These are phyloP conservation scores for Sechiopsis laciniata DNA, from an alignment of 306 rosid genomes.

Conservation along the genomic window DNA sequence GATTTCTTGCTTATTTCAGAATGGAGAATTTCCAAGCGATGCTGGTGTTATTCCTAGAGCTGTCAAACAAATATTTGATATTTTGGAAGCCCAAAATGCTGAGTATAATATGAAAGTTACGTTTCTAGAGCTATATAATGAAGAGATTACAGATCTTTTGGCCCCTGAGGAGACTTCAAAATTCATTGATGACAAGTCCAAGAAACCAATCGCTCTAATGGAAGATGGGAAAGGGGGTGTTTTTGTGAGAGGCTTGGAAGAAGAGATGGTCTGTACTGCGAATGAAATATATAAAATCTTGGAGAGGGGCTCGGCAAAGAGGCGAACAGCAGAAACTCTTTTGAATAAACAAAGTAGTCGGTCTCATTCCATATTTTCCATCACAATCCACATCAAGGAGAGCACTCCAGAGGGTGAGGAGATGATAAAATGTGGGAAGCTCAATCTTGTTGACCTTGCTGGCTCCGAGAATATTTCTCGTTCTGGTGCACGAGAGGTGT, in stretches of 20 bases:
- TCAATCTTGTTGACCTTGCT: constrained; percentile 97
- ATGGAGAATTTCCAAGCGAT: constrained; percentile 94
- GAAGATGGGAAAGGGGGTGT: constrained; percentile 99
- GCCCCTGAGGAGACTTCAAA: constrained; percentile 83
- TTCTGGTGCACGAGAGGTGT: constrained; percentile 98
- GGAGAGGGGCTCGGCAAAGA: constrained; percentile 94
- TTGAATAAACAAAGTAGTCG: constrained; percentile 98
- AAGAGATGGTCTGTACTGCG: constrained; percentile 97
- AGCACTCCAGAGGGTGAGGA: constrained; percentile 99
- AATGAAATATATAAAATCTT: constrained; percentile 95
- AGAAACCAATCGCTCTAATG: constrained; percentile 97
- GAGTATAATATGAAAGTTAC: constrained; percentile 98
- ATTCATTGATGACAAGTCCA: constrained; percentile 80
- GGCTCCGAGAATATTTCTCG: constrained; percentile 99
- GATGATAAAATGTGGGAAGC: constrained; percentile 97
- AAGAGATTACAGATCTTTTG: constrained; percentile 42
- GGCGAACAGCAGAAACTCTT: constrained; percentile 99
- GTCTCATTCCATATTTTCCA: constrained; percentile 95
- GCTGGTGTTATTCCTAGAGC: constrained; percentile 99
- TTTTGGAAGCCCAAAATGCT: constrained; percentile 90
- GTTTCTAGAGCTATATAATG: constrained; percentile 73
- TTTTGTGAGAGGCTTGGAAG: constrained; percentile 94
- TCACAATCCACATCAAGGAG: constrained; percentile 98
- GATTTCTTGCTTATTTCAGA: constrained; percentile 40
- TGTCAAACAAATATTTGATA: constrained; percentile 87